Evolutionary conservation across 2,329 filamentous ascomycete genomes (phyloP).

Genomic region (Stemphylium beticola): DNA sequence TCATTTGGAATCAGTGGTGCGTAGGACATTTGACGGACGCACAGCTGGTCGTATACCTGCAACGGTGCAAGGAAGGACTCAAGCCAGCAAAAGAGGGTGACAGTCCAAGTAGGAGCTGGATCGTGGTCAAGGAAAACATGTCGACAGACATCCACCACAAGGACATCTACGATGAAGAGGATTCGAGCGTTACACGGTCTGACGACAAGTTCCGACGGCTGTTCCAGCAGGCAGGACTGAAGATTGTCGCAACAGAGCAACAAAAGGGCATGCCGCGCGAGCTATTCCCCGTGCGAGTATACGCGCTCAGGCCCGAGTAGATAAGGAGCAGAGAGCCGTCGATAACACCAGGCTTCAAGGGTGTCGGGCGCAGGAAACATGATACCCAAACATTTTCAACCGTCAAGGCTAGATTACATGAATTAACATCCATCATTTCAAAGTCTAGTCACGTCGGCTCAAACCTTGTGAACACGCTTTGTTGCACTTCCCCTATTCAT

Average conservation of each 20-base stretch:
- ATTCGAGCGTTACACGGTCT: constrained; percentile 78
- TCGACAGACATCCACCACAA: constrained; percentile 57
- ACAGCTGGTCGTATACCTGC: constrained; percentile 72
- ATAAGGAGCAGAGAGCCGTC: background rate
- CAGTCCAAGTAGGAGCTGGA: constrained; percentile 55
- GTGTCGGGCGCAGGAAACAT: constrained; percentile 7
- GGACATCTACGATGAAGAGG: constrained; percentile 76
- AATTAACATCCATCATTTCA: background rate
- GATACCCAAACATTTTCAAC: constrained; percentile 5
- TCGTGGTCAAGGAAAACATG: constrained; percentile 84
- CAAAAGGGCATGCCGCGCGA: constrained; percentile 69
- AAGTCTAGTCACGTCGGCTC: background rate
- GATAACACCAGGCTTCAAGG: background rate
- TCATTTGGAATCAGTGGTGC: constrained; percentile 94
- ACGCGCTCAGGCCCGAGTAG: constrained; percentile 69
- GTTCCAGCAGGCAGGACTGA: constrained; percentile 72
- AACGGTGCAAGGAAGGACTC: constrained; percentile 63
- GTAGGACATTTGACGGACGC: constrained; percentile 78
- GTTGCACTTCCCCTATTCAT: background rate
- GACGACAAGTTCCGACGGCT: constrained; percentile 74
- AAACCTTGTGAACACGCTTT: background rate
- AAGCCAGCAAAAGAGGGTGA: constrained; percentile 35
- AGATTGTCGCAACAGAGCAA: constrained; percentile 53
- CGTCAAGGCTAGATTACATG: too few species aligned
- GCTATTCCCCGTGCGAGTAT: constrained; percentile 77